phyloP scores from a whole-genome alignment of 768 basidiomycete genomes.

The Termitomyces sp. region DNA sequence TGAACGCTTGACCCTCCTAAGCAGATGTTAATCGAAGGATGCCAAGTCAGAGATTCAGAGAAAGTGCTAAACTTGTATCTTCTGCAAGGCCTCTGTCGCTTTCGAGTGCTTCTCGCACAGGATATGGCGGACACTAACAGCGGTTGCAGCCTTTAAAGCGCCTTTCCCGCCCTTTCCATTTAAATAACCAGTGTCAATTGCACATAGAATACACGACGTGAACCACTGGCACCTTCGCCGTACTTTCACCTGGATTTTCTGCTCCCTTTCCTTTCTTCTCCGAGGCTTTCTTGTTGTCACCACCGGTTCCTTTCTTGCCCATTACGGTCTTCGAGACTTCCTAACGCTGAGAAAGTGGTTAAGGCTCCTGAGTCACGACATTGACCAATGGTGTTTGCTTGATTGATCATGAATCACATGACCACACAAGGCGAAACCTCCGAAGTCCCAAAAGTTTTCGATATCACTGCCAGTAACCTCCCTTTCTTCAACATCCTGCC shows the following conservation, averaged over 20 bases:
- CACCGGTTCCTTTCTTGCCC: slow-evolving; percentile 32
- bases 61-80: slow-evolving; percentile 61
- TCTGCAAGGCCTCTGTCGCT: slow-evolving; percentile 72
- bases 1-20: slow-evolving; percentile 75
- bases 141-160: slow-evolving; percentile 71
- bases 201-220: not conserved
- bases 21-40: not conserved
- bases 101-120: slow-evolving; percentile 86
- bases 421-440: slow-evolving; percentile 2
- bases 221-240: slow-evolving; percentile 32
- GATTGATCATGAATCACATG: slow-evolving; percentile 19
- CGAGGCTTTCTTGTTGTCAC: slow-evolving; percentile 31
- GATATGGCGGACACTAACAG: slow-evolving; percentile 84
- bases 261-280: slow-evolving; percentile 44
- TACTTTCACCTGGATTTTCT: slow-evolving; percentile 35
- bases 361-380: no score
- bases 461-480: not conserved
- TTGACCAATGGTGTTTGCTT: slow-evolving; percentile 11
- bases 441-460: slow-evolving; percentile 22
- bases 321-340: slow-evolving; percentile 15
- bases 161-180: slow-evolving; percentile 40
- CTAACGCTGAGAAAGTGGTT: not conserved
- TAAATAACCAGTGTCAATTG: not conserved
- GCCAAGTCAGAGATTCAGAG: not conserved
- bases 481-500: slow-evolving; percentile 15